phyloP scores from a whole-genome alignment of 306 rosid species.

The Dryas alaskensis region DNA sequence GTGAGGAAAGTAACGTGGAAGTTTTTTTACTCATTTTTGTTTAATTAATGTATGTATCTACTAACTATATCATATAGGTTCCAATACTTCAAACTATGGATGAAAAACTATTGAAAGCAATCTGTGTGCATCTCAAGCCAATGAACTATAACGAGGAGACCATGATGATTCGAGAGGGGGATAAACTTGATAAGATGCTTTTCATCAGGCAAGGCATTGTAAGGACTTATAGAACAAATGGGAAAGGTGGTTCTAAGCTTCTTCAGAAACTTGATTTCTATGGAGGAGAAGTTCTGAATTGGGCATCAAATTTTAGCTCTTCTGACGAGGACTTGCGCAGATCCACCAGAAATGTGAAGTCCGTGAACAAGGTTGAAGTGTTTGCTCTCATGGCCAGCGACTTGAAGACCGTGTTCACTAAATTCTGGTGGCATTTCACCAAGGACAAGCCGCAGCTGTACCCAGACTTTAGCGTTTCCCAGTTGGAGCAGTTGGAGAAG shows the following conservation, averaged over 20 bases:
- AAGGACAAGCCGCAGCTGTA: too few species aligned
- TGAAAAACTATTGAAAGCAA: neutral
- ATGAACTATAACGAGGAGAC: neutral
- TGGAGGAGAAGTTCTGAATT: constrained; percentile 16
- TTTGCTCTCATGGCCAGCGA: neutral
- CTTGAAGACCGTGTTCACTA: neutral
- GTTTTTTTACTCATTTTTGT: too few species aligned
- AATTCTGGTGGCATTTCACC: neutral
- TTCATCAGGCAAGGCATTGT: constrained; percentile 6
- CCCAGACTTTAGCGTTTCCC: too few species aligned
- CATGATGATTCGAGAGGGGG: neutral
- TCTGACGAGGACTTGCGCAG: constrained; percentile 29
- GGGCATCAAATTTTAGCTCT: constrained; percentile 41
- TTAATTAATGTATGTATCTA: too few species aligned
- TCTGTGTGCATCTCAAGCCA: neutral
- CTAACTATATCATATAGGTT: neutral
- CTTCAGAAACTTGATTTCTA: neutral
- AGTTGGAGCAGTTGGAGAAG: too few species aligned
- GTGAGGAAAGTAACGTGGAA: too few species aligned
- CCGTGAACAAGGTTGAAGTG: constrained; percentile 36
- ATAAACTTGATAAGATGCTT: neutral
- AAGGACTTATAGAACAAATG: neutral
- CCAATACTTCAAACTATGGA: constrained; percentile 5
- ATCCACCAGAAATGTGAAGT: constrained; percentile 37
- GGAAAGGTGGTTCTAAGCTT: neutral